phyloP scores from a whole-genome alignment of 768 basidiomycete genomes.

The Suillus subalutaceus region DNA sequence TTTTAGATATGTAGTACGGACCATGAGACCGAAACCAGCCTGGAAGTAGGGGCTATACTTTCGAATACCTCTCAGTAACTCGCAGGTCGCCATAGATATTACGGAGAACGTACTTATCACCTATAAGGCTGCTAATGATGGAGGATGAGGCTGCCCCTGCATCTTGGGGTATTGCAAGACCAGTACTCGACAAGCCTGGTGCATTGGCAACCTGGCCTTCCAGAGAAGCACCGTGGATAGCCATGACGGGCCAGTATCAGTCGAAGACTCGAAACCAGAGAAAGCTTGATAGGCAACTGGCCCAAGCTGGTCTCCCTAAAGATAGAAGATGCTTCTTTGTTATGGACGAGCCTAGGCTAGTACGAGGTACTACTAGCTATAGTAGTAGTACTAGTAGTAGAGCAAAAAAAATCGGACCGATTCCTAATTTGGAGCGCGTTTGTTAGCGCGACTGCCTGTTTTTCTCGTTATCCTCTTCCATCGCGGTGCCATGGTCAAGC shows the following conservation, averaged over 20 bases:
- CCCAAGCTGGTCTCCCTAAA: background rate
- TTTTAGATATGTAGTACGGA: conserved; percentile 32
- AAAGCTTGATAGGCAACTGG: background rate
- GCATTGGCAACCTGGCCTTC: background rate
- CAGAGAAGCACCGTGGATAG: background rate
- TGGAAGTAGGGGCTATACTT: conserved; percentile 92
- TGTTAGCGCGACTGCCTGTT: conserved; percentile 23
- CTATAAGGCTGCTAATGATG: conserved; percentile 44
- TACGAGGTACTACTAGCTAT: no score
- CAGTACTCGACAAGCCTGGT: background rate
- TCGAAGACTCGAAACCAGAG: background rate
- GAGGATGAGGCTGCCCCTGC: conserved; percentile 24
- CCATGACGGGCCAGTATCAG: background rate
- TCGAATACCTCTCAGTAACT: conserved; percentile 26
- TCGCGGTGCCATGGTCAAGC: conserved; percentile 37
- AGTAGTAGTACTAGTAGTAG: no score
- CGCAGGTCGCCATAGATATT: conserved; percentile 4
- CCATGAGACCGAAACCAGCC: conserved; percentile 98
- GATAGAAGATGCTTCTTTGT: background rate
- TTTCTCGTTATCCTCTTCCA: conserved; percentile 15
- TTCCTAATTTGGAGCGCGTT: conserved; percentile 30
- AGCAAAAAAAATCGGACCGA: conserved; percentile 5
- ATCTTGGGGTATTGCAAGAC: conserved; percentile 14
- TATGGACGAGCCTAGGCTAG: background rate
- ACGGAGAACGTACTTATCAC: conserved; percentile 63